Percentiles rank a stretch among this genome's conserved stretches.
Conservation (phyloP, 2,329 filamentous ascomycete species). For the Colletotrichum sp. region DNA sequence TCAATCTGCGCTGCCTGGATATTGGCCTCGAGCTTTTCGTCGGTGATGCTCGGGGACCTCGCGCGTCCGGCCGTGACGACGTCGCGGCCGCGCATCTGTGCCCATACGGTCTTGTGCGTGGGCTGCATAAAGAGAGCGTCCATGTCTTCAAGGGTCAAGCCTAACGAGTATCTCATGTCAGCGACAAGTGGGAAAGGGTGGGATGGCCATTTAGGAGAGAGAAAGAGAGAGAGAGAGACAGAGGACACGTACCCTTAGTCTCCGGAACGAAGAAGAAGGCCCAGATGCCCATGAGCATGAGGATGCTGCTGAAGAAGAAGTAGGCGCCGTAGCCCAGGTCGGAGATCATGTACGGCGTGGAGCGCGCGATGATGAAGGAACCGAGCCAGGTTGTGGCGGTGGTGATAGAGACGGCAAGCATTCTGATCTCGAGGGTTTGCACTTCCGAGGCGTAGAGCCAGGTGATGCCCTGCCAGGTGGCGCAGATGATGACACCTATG, state of each 20-base stretch:
- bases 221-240: no score
- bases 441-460: conserved; percentile 53
- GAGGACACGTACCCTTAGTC: conserved; percentile 45
- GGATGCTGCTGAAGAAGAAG: conserved; percentile 55
- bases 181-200: no score
- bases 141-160: conserved; percentile 52
- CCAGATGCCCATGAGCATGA: conserved; percentile 49
- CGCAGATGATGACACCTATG: conserved; percentile 33
- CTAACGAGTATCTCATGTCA: background rate
- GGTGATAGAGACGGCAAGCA: conserved; percentile 37
- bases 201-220: no score
- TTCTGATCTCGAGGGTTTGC: conserved; percentile 42
- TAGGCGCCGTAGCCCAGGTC: conserved; percentile 53
- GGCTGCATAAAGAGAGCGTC: conserved; percentile 37
- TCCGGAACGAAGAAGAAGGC: conserved; percentile 55
- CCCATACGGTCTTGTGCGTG: conserved; percentile 35
- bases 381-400: conserved; percentile 42
- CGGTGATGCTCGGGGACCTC: conserved; percentile 5
- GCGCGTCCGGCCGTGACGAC: background rate
- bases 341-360: conserved; percentile 45
- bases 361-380: conserved; percentile 42
- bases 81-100: conserved; percentile 20
- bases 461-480: conserved; percentile 46
- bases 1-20: conserved; percentile 14
- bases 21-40: conserved; percentile 18